Base-by-base conservation (phyloP, 345 rosid genomes). In the Sapria himalayana region DNA sequence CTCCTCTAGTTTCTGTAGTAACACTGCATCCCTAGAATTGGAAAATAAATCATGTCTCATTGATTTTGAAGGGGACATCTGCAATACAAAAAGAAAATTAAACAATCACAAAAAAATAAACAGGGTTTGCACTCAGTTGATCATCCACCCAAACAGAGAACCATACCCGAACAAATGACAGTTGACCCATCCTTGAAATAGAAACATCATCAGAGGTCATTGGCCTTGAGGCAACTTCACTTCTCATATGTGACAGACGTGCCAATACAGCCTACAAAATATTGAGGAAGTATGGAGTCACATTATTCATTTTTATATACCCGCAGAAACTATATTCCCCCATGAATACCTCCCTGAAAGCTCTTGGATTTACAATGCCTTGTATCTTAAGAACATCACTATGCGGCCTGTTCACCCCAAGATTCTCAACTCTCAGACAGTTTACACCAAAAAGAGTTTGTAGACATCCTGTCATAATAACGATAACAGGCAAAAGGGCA, bases 401-500 rank as follows among this genome's bases (percentile, higher is more conserved):
- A 0, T 80, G 63, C 13, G 78, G 75, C 59, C 76, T 65, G 50
- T 78, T 70, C 4, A 73, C 70, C 37, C 86, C 81, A 23, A 52
- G 51, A 50, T 73, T 72, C 67, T 76, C 85, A 48, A 76, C 73
- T 51, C 85, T 65, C 33, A 76, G 52, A 25, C 80, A 76, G 64
- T 61, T 69, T 7, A 76, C 69, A 58, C 85, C 85, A 56, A 72
- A 76, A 38, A 60, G 48, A 38, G 86, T 72, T 60, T 76, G 81
- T 76, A 76, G 45, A 57, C 65, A 76, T 41, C 81, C 86, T 76
- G 55, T n/a, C n/a, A n/a, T n/a, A n/a, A n/a, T n/a, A n/a, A n/a
- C n/a, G n/a, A n/a, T n/a, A n/a, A n/a, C n/a, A n/a, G n/a, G n/a
- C n/a, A n/a, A n/a, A n/a, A n/a, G n/a, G n/a, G n/a, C n/a, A n/a